Conservation (phyloP, 106 monocot genomes). For the Cymbidium sinense region DNA sequence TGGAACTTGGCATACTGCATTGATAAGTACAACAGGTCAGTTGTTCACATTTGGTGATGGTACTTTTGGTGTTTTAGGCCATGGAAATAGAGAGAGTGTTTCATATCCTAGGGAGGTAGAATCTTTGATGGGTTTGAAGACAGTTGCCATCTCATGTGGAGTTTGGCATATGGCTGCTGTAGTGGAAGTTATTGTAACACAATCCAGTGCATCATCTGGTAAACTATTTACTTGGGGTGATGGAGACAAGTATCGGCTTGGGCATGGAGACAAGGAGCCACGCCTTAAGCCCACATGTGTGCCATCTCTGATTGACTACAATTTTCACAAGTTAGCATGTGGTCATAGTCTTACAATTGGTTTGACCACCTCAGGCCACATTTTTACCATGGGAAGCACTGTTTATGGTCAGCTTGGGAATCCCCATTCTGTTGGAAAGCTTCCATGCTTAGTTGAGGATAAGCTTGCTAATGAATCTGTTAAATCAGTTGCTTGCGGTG, state of each 20-base stretch:
- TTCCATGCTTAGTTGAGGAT: conserved; percentile 78
- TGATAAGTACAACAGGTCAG: conserved; percentile 70
- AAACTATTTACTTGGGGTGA: conserved; percentile 98
- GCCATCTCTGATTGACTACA: conserved; percentile 85
- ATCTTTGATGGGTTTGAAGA: conserved; percentile 82
- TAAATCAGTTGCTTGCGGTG: conserved; percentile 73
- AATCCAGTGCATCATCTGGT: conserved; percentile 75
- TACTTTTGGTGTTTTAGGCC: conserved; percentile 84
- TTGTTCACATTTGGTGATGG: conserved; percentile 96
- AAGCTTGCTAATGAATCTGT: conserved; percentile 60
- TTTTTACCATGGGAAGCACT: conserved; percentile 83
- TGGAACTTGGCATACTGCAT: conserved; percentile 94
- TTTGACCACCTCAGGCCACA: conserved; percentile 70
- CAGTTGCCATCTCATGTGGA: conserved; percentile 86
- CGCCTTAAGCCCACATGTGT: conserved; percentile 85
- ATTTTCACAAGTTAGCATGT: conserved; percentile 82
- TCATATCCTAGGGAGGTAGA: conserved; percentile 83
- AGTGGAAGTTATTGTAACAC: conserved; percentile 79
- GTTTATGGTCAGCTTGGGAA: conserved; percentile 96
- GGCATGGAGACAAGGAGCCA: conserved; percentile 83
- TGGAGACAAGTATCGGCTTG: conserved; percentile 93
- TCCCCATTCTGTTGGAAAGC: conserved; percentile 73
- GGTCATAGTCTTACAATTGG: conserved; percentile 88
- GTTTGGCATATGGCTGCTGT: conserved; percentile 97
- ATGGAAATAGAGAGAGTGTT: conserved; percentile 70